These are phyloP conservation scores for Rhexocercosporidium sp. DNA, from an alignment of 2,329 filamentous ascomycete species.

Conservation along the genomic window DNA sequence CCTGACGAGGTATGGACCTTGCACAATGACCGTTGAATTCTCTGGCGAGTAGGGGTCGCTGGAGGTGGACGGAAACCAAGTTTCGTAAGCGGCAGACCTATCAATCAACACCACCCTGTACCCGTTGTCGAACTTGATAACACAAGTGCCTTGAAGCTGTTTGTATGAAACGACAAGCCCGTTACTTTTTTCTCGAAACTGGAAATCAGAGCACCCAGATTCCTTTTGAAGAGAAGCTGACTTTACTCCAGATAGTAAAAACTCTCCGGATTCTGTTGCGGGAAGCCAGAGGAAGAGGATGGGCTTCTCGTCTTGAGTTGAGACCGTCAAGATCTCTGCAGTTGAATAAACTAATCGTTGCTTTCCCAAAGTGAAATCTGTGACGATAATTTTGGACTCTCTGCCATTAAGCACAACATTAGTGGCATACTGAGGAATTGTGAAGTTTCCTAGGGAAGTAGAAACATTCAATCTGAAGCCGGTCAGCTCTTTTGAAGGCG, in stretches of 20 bases:
- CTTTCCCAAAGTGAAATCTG: conserved; percentile 60
- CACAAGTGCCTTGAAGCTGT: conserved; percentile 53
- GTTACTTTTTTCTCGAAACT: conserved; percentile 48
- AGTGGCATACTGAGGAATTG: conserved; percentile 56
- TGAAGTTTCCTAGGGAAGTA: conserved; percentile 59
- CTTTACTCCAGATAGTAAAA: conserved; percentile 56
- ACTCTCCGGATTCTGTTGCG: conserved; percentile 59
- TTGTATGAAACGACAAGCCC: conserved; percentile 53
- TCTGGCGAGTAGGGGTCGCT: conserved; percentile 44
- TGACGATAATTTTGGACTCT: conserved; percentile 65
- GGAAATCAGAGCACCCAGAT: conserved; percentile 48
- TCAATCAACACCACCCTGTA: conserved; percentile 58
- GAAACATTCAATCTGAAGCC: conserved; percentile 59
- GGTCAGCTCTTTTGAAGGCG: conserved; percentile 55
- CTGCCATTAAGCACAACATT: conserved; percentile 61
- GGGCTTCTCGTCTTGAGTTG: conserved; percentile 52
- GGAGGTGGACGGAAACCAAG: conserved; percentile 59
- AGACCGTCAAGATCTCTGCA: conserved; percentile 58
- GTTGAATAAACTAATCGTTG: conserved; percentile 60
- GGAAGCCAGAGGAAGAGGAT: conserved; percentile 59
- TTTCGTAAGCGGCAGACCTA: conserved; percentile 57
- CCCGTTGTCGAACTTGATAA: conserved; percentile 53
- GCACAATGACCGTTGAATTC: conserved; percentile 52
- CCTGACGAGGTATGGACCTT: conserved; percentile 58
- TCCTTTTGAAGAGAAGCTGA: conserved; percentile 55